Conservation (phyloP, 2,329 filamentous ascomycete species). For the Alternaria gansuensis region DNA sequence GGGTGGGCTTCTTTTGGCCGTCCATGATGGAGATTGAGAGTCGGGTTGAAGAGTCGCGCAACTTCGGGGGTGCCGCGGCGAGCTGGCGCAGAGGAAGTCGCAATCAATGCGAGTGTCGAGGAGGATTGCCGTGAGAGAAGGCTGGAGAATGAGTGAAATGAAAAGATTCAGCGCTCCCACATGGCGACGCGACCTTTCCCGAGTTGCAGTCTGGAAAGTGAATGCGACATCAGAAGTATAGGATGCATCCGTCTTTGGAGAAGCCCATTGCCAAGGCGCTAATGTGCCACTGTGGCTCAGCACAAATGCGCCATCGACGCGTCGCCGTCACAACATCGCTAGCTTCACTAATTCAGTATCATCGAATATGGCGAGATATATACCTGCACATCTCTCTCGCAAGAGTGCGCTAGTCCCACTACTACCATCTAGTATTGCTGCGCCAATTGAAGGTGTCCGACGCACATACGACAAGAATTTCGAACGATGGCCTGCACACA, state of each 20-base stretch:
- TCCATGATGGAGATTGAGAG: constrained; percentile 40
- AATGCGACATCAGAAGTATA: constrained; percentile 27
- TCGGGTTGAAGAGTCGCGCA: constrained; percentile 23
- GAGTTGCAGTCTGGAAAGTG: constrained; percentile 24
- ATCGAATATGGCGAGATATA: constrained; percentile 21
- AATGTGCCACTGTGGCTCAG: constrained; percentile 13
- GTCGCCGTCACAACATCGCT: background rate
- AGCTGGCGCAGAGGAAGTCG: constrained; percentile 27
- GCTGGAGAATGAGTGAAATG: constrained; percentile 11
- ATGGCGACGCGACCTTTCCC: constrained; percentile 42
- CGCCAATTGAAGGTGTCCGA: constrained; percentile 41
- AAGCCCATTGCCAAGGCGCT: constrained; percentile 29
- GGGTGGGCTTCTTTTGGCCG: constrained; percentile 37
- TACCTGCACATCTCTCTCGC: constrained; percentile 36
- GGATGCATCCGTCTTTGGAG: constrained; percentile 28
- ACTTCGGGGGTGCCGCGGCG: constrained; percentile 35
- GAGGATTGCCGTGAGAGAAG: constrained; percentile 25
- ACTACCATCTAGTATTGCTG: constrained; percentile 31
- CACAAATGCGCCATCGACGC: background rate
- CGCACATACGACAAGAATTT: constrained; percentile 39
- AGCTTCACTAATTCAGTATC: background rate
- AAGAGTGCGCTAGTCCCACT: constrained; percentile 41
- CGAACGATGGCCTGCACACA: constrained; percentile 44
- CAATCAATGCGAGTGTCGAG: constrained; percentile 27
- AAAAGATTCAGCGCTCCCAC: constrained; percentile 38